Evolutionary conservation across 148 eudicot genomes (phyloP), one percentile per base, ranked within the genome.

Genomic region (Bassia scoparia): DNA sequence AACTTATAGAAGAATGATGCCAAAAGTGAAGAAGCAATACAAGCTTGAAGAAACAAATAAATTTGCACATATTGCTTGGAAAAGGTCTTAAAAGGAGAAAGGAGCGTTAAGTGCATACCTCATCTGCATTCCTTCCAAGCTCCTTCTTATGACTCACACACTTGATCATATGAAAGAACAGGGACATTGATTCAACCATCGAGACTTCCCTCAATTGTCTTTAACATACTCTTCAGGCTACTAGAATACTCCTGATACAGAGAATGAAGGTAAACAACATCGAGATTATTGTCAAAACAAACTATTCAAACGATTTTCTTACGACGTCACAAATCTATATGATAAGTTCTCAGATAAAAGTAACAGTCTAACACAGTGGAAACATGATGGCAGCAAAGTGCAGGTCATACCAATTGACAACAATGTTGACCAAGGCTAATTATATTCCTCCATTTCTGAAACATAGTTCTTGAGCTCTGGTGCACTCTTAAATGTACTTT

Each of bases 401-500:
- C 37, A 54, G 61, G 29, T 67, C 85, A 80, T 88, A 95, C 97
- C 96, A 95, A 85, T 83, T 95, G 98, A 68, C 97, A 75, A 68
- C 91, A 66, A 83, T 95, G 98, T 77, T 95, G 98, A 76, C 98
- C 98, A 72, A 95, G 95, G 87, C 91, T 95, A 56, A 95, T 91
- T 95, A 95, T 81, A 95, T 91, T 67, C 98, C 98, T 78, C 98
- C 98, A 84, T 95, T 95, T 81, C 61, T 86, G 61, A 91, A 95
- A 79, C 98, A 95, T 67, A 95, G 86, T 79, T 95, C 98, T 83
- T 87, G 90, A 95, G 89, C 79, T 82, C 89, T 55, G 49, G 79
- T 31, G 98, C 98, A 85, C 80, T 78, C 97, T 86, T 68, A 77
- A 68, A 73, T 95, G 98, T 76, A 87, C 93, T n/a, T 70, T 91